These are phyloP conservation scores for Colletotrichum theobromicola DNA, from an alignment of 2,329 filamentous ascomycete species.

Conservation along the genomic window DNA sequence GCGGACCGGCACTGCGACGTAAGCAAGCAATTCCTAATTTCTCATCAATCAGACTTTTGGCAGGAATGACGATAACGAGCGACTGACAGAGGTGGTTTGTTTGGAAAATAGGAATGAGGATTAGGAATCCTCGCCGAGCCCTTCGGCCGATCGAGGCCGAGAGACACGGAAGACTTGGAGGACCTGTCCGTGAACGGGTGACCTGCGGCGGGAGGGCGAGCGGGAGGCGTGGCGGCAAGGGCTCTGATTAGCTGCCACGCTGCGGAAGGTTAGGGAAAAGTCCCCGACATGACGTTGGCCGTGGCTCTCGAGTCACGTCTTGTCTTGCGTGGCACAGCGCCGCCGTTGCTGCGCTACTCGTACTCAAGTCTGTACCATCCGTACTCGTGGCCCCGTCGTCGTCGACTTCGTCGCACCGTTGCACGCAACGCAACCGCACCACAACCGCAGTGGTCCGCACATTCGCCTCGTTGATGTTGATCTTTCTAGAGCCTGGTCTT, in stretches of 20 bases:
- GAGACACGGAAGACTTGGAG: background rate
- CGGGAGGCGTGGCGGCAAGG: background rate
- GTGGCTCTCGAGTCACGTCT: background rate
- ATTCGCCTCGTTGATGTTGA: background rate
- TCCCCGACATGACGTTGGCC: background rate
- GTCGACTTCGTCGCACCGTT: background rate
- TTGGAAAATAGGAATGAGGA: background rate
- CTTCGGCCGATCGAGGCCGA: background rate
- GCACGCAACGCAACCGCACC: background rate
- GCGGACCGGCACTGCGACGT: background rate
- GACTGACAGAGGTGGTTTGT: background rate
- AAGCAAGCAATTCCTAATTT: background rate
- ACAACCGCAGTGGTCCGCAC: background rate
- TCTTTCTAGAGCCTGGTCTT: background rate
- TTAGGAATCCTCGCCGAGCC: background rate
- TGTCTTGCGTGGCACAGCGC: background rate
- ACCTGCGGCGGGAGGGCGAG: slow-evolving; percentile 1
- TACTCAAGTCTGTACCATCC: too few species aligned
- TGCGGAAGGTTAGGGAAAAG: background rate
- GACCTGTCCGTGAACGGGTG: background rate
- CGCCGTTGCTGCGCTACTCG: background rate
- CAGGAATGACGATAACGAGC: background rate
- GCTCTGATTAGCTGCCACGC: background rate
- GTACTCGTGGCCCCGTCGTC: background rate
- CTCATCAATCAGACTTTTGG: background rate